These are phyloP conservation scores for Claviceps spartinae DNA, from an alignment of 2,329 filamentous ascomycete genomes.

Conservation along the genomic window DNA sequence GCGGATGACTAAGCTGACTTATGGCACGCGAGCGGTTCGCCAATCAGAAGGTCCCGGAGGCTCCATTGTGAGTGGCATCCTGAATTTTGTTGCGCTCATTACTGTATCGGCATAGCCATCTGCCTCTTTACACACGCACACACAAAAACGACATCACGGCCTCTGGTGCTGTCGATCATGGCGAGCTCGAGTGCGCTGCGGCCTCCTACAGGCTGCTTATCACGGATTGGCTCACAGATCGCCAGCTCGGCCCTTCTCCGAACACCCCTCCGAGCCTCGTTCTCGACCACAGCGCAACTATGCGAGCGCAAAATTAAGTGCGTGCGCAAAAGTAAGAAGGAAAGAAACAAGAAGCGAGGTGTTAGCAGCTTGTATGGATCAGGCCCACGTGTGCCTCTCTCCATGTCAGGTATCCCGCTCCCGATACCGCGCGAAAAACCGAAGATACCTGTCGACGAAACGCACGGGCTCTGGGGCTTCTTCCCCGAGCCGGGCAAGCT, in stretches of 20 bases:
- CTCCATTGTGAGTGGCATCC: background rate
- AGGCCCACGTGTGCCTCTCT: conserved; percentile 60
- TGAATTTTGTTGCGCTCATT: conserved; percentile 2
- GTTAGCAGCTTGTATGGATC: conserved; percentile 70
- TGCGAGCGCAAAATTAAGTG: conserved; percentile 28
- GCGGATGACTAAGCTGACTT: background rate
- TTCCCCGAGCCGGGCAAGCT: conserved; percentile 59
- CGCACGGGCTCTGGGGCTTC: conserved; percentile 89
- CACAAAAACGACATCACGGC: background rate
- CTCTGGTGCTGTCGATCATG: conserved; percentile 12
- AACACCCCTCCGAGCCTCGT: conserved; percentile 16
- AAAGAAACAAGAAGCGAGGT: conserved; percentile 69
- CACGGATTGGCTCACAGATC: conserved; percentile 2
- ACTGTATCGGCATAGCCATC: background rate
- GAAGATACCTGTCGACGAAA: conserved; percentile 44
- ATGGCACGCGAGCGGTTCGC: background rate
- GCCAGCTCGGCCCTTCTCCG: conserved; percentile 6
- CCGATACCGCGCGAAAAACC: conserved; percentile 53
- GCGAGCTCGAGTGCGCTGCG: conserved; percentile 16
- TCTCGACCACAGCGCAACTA: conserved; percentile 42
- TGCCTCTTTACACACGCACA: background rate
- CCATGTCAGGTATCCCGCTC: conserved; percentile 56
- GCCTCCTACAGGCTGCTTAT: conserved; percentile 14
- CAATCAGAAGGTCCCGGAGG: conserved; percentile 1
- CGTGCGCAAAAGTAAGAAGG: conserved; percentile 27